These are phyloP conservation scores for sweet orange (Citrus sinensis) DNA, from an alignment of 345 rosid species.

Conservation along the genomic window DNA sequence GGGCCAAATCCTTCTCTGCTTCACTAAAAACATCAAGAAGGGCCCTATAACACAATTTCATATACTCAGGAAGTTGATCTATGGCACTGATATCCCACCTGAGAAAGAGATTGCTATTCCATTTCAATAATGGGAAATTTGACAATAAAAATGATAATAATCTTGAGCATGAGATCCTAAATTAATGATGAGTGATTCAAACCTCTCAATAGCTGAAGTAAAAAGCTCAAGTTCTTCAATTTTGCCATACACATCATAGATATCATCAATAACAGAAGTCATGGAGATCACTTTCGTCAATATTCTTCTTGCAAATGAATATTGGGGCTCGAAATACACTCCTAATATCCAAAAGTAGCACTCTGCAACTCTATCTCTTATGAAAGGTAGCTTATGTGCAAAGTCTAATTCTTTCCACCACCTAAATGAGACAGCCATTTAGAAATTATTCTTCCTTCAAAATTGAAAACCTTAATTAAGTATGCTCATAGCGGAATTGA, in stretches of 20 bases:
- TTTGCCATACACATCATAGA: conserved; percentile 13
- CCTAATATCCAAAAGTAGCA: too few relatives aligned
- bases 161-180: background rate
- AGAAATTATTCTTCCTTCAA: too few relatives aligned
- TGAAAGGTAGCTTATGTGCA: conserved; percentile 22
- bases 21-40: conserved; percentile 31
- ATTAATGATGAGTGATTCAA: background rate
- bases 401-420: conserved; percentile 41
- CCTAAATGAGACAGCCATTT: conserved; percentile 3
- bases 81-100: conserved; percentile 24
- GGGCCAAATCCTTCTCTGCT: conserved; percentile 13
- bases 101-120: too few relatives aligned
- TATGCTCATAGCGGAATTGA: background rate
- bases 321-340: too few relatives aligned
- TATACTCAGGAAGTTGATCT: conserved; percentile 24
- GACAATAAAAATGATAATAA: too few relatives aligned
- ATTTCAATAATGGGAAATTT: background rate
- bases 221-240: conserved; percentile 29
- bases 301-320: too few relatives aligned
- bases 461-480: background rate
- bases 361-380: conserved; percentile 39
- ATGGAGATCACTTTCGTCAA: too few relatives aligned
- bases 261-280: too few relatives aligned
- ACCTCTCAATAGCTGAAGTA: conserved; percentile 27
- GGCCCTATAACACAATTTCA: conserved; percentile 29